These are phyloP conservation scores for Fusarium drepaniforme DNA, from an alignment of 2,329 filamentous ascomycete genomes.

Conservation along the genomic window DNA sequence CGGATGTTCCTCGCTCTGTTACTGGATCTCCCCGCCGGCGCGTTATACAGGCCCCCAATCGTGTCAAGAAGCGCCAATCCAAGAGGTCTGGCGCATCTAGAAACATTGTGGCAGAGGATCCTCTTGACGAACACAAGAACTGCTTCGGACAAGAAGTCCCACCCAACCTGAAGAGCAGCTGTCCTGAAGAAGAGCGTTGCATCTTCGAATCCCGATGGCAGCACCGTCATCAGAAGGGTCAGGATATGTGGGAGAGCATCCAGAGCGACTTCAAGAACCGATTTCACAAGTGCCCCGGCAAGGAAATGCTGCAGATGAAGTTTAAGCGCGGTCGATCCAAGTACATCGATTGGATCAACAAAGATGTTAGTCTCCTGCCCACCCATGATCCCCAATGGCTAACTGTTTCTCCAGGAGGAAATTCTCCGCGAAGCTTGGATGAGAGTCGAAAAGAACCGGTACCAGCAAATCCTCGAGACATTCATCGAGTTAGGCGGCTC, in stretches of 20 bases:
- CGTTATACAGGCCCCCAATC: constrained; percentile 30
- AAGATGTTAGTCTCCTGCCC: constrained; percentile 59
- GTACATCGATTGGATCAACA: constrained; percentile 60
- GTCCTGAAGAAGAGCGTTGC: constrained; percentile 61
- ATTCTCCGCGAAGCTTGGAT: constrained; percentile 55
- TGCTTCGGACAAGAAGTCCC: constrained; percentile 50
- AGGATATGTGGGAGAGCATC: constrained; percentile 70
- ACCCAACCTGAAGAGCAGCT: constrained; percentile 57
- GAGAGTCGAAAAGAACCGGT: constrained; percentile 57
- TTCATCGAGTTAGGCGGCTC: constrained; percentile 65
- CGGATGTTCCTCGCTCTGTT: constrained; percentile 33
- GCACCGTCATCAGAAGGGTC: constrained; percentile 61
- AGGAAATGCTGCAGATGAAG: constrained; percentile 69
- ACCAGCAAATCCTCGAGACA: constrained; percentile 55
- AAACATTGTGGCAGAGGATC: constrained; percentile 30
- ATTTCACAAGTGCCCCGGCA: constrained; percentile 54
- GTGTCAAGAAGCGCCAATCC: constrained; percentile 45
- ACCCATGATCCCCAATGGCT: constrained; percentile 2
- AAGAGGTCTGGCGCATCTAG: constrained; percentile 32
- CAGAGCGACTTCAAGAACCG: constrained; percentile 54
- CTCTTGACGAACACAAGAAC: constrained; percentile 50
- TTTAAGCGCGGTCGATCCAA: constrained; percentile 63
- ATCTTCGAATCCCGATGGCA: constrained; percentile 63
- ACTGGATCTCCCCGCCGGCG: constrained; percentile 46
- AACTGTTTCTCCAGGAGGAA: constrained; percentile 50